Percentiles rank a stretch among this genome's conserved stretches.
These are phyloP conservation scores for Alternaria infectoria DNA, from an alignment of 2,329 filamentous ascomycete species.

Conservation along the genomic window DNA sequence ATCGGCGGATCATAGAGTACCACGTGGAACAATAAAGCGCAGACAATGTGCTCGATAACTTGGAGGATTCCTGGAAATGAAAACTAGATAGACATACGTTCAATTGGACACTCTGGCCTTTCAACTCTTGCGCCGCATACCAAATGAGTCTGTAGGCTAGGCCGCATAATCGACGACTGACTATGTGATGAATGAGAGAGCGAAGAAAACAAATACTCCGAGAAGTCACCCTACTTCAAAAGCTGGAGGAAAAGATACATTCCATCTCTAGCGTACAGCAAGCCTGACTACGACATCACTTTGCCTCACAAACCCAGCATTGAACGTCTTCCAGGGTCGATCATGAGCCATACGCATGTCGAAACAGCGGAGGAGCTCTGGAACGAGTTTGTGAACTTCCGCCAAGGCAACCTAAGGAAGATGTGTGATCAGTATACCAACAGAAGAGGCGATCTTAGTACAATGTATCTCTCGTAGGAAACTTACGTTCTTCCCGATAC, in stretches of 20 bases:
- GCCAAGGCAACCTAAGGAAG: constrained; percentile 16
- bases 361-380: constrained; percentile 21
- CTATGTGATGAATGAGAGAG: neutral
- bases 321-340: constrained; percentile 20
- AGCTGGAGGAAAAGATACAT: neutral
- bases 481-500: neutral
- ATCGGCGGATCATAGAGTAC: constrained; percentile 3
- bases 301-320: constrained; percentile 24
- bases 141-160: neutral
- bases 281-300: constrained; percentile 14
- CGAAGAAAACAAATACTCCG: neutral
- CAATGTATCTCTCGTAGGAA: neutral
- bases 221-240: neutral
- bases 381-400: constrained; percentile 20
- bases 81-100: neutral
- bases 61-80: neutral
- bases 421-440: neutral
- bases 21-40: neutral
- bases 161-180: neutral
- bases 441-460: neutral
- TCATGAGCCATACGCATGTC: constrained; percentile 20
- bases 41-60: neutral
- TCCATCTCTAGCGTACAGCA: neutral
- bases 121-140: neutral
- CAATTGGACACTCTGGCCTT: neutral